These are phyloP conservation scores for Suillus tomentosus DNA, from an alignment of 768 basidiomycete genomes.

Conservation along the genomic window DNA sequence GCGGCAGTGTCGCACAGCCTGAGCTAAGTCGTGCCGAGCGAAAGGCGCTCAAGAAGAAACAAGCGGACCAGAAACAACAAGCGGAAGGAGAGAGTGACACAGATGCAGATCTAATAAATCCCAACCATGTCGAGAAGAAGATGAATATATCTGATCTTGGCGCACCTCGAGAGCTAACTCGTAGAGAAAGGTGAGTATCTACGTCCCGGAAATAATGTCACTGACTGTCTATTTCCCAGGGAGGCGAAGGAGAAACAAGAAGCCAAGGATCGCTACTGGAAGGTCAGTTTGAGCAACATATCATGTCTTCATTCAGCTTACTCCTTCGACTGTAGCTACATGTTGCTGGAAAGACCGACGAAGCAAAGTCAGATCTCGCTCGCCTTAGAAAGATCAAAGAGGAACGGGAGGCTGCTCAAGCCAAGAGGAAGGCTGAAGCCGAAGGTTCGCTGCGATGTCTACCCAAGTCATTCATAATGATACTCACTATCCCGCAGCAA, in stretches of 20 bases:
- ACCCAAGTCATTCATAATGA: neutral
- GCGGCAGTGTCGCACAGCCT: conserved; percentile 36
- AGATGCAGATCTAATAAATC: conserved; percentile 75
- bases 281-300: conserved; percentile 46
- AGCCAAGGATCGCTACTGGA: conserved; percentile 85
- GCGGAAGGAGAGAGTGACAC: conserved; percentile 56
- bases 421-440: conserved; percentile 85
- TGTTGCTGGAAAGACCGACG: conserved; percentile 80
- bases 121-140: conserved; percentile 75
- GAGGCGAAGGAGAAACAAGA: conserved; percentile 93
- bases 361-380: conserved; percentile 87
- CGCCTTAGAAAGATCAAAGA: conserved; percentile 83
- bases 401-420: conserved; percentile 86
- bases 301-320: neutral
- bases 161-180: conserved; percentile 58
- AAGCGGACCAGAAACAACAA: conserved; percentile 43
- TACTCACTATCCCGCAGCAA: conserved; percentile 44
- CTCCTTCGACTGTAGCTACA: conserved; percentile 51
- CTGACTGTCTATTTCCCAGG: conserved; percentile 40
- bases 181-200: conserved; percentile 60
- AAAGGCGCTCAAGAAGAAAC: conserved; percentile 83
- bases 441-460: conserved; percentile 56
- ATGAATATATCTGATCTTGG: conserved; percentile 76
- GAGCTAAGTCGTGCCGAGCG: conserved; percentile 75
- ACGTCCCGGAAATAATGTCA: neutral